phyloP scores from a whole-genome alignment of 495 filamentous ascomycete species.

The Cudoniella acicularis region DNA sequence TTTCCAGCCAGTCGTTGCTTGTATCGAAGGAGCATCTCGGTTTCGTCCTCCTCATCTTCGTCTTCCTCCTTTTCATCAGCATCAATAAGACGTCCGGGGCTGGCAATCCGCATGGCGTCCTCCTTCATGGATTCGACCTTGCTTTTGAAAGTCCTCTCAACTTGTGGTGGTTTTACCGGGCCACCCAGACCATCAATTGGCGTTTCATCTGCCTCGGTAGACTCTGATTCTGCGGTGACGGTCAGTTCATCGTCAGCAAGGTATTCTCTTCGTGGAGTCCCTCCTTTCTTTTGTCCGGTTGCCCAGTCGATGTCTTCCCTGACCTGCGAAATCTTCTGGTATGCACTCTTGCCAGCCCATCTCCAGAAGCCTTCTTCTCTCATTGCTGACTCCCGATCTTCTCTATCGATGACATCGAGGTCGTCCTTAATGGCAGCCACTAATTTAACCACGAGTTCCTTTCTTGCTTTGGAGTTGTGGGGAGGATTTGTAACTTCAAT shows the following conservation, averaged over 20 bases:
- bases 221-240: background rate
- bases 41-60: background rate
- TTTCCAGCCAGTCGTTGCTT: slow-evolving; percentile 1
- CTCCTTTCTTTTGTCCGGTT: slow-evolving; percentile 13
- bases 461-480: slow-evolving; percentile 14
- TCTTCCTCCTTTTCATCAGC: slow-evolving; percentile 3
- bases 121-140: background rate
- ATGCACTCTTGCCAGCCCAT: slow-evolving; percentile 22
- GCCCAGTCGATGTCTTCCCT: slow-evolving; percentile 24
- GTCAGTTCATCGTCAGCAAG: background rate
- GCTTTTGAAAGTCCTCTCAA: background rate
- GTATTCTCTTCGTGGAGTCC: background rate
- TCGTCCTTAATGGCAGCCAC: slow-evolving; percentile 21
- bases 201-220: background rate
- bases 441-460: slow-evolving; percentile 19
- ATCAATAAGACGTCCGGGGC: background rate
- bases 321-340: slow-evolving; percentile 7
- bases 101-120: background rate
- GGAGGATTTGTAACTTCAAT: slow-evolving; percentile 13
- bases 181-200: background rate
- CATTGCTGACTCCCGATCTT: slow-evolving; percentile 15
- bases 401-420: slow-evolving; percentile 17
- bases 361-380: slow-evolving; percentile 24
- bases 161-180: background rate
- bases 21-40: slow-evolving; percentile 9